These are phyloP conservation scores for Talaromyces pinophilus DNA, from an alignment of 2,329 filamentous ascomycete genomes.

Conservation along the genomic window DNA sequence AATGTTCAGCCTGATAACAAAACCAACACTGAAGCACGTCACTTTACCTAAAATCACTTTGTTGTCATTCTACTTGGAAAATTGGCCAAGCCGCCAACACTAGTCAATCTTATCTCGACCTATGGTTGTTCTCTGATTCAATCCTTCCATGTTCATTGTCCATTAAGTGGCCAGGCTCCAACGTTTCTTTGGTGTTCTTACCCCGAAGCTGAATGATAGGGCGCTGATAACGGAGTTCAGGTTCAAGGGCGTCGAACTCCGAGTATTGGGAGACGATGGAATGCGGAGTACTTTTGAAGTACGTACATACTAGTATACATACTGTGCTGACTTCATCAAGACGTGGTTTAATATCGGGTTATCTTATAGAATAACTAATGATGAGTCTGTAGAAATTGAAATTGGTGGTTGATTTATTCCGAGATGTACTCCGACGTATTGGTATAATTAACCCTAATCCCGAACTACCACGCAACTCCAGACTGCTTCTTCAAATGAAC, in stretches of 20 bases:
- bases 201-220: background rate
- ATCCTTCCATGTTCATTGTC: background rate
- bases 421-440: background rate
- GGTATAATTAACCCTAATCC: background rate
- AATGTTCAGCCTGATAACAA: constrained; percentile 2
- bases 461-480: background rate
- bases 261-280: background rate
- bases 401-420: background rate
- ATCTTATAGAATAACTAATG: background rate
- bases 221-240: constrained; percentile 2
- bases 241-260: background rate
- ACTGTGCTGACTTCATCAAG: background rate
- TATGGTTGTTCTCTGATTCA: background rate
- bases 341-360: background rate
- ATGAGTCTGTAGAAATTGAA: background rate
- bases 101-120: background rate
- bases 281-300: background rate
- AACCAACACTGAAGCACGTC: background rate
- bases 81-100: background rate
- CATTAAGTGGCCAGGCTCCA: constrained; percentile 1
- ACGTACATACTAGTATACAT: background rate
- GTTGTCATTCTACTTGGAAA: background rate
- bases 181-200: background rate
- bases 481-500: background rate
- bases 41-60: background rate